Conservation (phyloP, 1,284 basidiomycete genomes). For the Heterobasidion irregulare region DNA sequence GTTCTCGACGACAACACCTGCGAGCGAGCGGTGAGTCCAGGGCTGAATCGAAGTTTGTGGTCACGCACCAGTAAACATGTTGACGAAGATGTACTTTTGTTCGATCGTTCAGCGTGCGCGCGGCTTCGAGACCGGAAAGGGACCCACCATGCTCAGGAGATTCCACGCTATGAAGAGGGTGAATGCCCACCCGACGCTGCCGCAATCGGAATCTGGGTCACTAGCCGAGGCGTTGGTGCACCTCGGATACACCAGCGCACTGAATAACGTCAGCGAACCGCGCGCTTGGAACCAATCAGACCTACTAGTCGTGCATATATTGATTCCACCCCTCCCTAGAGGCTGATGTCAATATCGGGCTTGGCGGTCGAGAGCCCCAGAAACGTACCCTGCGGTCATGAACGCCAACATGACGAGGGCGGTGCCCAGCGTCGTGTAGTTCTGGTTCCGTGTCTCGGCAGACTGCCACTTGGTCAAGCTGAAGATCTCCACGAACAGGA, state of each 20-base stretch:
- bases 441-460: slow-evolving; percentile 64
- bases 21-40: slow-evolving; percentile 3
- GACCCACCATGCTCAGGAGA: slow-evolving; percentile 85
- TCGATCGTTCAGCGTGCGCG: slow-evolving; percentile 1
- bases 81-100: slow-evolving; percentile 86
- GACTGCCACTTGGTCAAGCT: slow-evolving; percentile 85
- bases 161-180: slow-evolving; percentile 95
- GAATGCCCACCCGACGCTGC: slow-evolving; percentile 81
- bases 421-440: slow-evolving; percentile 78
- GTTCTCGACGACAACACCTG: slow-evolving; percentile 91
- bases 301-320: slow-evolving; percentile 92
- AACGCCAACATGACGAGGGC: slow-evolving; percentile 82
- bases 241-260: slow-evolving; percentile 70
- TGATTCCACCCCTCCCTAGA: slow-evolving; percentile 87
- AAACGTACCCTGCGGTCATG: slow-evolving; percentile 63
- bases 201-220: slow-evolving; percentile 77
- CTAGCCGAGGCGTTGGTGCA: slow-evolving; percentile 61
- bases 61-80: slow-evolving; percentile 79
- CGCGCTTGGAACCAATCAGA: slow-evolving; percentile 3
- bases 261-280: slow-evolving; percentile 21
- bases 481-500: slow-evolving; percentile 90
- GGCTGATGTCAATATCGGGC: neutral
- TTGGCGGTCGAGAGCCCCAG: neutral
- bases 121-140: neutral
- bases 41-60: slow-evolving; percentile 3